Percentiles rank a stretch among this genome's conserved stretches.
Evolutionary conservation across 371 early-diverging fungal species (phyloP).

Genomic region (Phascolomyces articulosus): DNA sequence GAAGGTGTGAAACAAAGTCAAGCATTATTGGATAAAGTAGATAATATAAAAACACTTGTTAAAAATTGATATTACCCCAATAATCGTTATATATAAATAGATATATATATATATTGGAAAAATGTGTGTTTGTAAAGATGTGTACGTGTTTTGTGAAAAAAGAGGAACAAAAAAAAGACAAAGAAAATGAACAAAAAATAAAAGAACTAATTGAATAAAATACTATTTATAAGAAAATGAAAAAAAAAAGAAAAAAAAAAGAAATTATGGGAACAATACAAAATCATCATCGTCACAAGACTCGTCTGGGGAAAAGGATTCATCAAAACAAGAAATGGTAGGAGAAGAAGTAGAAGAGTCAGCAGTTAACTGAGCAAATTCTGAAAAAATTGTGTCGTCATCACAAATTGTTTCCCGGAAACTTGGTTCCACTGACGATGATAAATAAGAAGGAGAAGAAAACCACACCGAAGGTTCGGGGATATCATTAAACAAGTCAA

Average conservation of each 20-base stretch:
- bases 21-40: conserved; percentile 24
- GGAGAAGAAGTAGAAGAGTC: conserved; percentile 3
- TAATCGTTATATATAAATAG: not conserved
- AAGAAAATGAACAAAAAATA: not conserved
- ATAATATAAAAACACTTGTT: conserved; percentile 18
- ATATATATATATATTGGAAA: too few species aligned
- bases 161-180: not conserved
- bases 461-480: conserved; percentile 4
- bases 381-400: conserved; percentile 20
- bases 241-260: conserved; percentile 6
- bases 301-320: not conserved
- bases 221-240: not conserved
- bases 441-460: not conserved
- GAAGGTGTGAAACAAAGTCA: conserved; percentile 17
- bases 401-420: conserved; percentile 10
- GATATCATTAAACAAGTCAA: conserved; percentile 8
- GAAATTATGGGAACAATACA: conserved; percentile 16
- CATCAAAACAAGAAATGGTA: not conserved
- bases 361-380: conserved; percentile 16
- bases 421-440: conserved; percentile 1
- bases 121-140: too few species aligned
- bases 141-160: not conserved
- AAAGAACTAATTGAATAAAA: conserved; percentile 12
- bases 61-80: conserved; percentile 5
- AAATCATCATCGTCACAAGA: conserved; percentile 15